phyloP scores from a whole-genome alignment of 2,329 filamentous ascomycete genomes.

The Macrophomina phaseolina region DNA sequence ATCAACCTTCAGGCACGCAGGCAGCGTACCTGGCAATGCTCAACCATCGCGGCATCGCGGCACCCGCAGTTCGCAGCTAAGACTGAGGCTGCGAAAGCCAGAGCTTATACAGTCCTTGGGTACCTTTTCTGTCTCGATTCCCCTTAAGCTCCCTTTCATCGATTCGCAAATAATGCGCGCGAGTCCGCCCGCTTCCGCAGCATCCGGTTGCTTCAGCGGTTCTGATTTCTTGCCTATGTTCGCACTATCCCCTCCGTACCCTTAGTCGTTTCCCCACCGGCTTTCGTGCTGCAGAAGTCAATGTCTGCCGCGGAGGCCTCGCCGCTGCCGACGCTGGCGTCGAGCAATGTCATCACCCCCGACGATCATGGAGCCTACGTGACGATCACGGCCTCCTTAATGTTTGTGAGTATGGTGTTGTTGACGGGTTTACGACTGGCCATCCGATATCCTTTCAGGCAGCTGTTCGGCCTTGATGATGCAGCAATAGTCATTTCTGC shows the following conservation, averaged over 20 bases:
- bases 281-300: not conserved
- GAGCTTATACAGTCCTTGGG: not conserved
- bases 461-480: conserved; percentile 19
- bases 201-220: not conserved
- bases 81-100: not conserved
- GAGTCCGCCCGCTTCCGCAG: not conserved
- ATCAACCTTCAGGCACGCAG: not conserved
- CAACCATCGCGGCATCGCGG: not conserved
- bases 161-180: not conserved
- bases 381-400: conserved; percentile 1
- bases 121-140: not conserved
- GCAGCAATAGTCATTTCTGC: conserved; percentile 6
- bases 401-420: conserved; percentile 3
- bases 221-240: not conserved
- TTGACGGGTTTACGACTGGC: conserved; percentile 10
- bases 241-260: not conserved
- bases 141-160: not conserved
- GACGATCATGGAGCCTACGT: conserved; percentile 24
- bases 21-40: not conserved
- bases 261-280: not conserved
- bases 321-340: not conserved
- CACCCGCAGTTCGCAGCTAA: not conserved
- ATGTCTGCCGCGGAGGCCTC: conserved; percentile 2
- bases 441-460: conserved; percentile 15
- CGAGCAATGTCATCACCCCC: not conserved